Evolutionary conservation across 2,329 filamentous ascomycete genomes (phyloP).

Genomic region (Albophoma yamanashiensis): DNA sequence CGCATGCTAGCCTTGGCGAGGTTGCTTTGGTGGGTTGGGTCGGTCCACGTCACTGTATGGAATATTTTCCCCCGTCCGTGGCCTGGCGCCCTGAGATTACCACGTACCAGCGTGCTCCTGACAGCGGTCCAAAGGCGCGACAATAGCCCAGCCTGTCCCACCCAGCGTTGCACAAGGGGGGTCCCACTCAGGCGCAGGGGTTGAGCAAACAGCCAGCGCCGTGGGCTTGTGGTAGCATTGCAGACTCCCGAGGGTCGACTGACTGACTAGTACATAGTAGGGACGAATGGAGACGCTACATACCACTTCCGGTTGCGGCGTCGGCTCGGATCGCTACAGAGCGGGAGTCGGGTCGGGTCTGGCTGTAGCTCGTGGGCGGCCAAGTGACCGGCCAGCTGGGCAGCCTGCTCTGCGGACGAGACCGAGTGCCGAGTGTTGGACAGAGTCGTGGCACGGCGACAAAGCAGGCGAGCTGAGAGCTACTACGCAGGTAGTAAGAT

Average conservation of each 20-base stretch:
- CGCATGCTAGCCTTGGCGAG: neutral
- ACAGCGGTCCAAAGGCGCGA: neutral
- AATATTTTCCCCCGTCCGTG: neutral
- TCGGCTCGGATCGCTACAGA: constrained; percentile 7
- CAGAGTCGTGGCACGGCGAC: neutral
- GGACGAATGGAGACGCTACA: too few species aligned
- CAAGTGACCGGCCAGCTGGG: too few species aligned
- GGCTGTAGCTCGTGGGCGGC: neutral
- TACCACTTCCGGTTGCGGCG: constrained; percentile 6
- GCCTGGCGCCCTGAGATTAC: neutral
- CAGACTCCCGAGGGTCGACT: neutral
- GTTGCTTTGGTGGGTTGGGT: neutral
- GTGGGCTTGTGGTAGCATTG: neutral
- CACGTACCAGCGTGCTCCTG: neutral
- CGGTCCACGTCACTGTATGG: neutral
- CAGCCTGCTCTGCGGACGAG: too few species aligned
- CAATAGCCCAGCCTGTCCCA: constrained; percentile 8
- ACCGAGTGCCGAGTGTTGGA: neutral
- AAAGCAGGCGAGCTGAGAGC: neutral
- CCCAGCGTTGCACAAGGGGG: constrained; percentile 6
- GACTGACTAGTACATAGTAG: neutral
- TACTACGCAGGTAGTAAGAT: too few species aligned
- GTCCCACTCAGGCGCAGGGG: constrained; percentile 6
- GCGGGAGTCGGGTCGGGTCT: neutral
- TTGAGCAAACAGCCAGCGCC: neutral